Conservation (phyloP, 768 basidiomycete species). For the Auricularia auricula-judae region DNA sequence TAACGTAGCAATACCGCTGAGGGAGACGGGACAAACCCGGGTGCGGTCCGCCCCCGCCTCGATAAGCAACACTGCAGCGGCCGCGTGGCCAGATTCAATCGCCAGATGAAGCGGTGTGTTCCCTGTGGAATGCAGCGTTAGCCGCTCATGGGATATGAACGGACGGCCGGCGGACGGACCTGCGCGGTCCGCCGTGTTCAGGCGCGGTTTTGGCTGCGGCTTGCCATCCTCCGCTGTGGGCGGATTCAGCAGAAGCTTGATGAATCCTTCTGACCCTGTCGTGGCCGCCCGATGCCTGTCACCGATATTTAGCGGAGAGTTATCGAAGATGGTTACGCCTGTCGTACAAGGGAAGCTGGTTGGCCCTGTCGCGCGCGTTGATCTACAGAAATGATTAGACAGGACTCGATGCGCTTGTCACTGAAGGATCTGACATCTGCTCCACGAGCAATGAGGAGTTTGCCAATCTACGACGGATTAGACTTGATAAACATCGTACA, state of each 20-base stretch:
- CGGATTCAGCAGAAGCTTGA: conserved; percentile 74
- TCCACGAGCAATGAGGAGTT: conserved; percentile 71
- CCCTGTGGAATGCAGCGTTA: conserved; percentile 33
- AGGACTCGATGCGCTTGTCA: conserved; percentile 11
- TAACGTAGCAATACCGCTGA: background rate
- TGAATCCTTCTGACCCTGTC: conserved; percentile 84
- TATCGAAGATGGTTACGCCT: background rate
- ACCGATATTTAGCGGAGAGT: background rate
- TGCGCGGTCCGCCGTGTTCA: conserved; percentile 78
- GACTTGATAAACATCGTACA: no score
- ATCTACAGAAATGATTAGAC: conserved; percentile 41
- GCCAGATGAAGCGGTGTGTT: conserved; percentile 96
- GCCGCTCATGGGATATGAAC: conserved; percentile 4
- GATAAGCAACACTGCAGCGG: conserved; percentile 81
- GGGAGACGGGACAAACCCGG: conserved; percentile 42
- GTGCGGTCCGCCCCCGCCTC: conserved; percentile 91
- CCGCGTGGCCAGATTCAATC: conserved; percentile 91
- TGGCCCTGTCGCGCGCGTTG: conserved; percentile 88
- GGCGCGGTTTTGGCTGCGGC: conserved; percentile 52
- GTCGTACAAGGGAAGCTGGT: conserved; percentile 77
- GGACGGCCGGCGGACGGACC: conserved; percentile 29
- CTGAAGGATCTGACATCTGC: conserved; percentile 69
- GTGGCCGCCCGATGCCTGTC: conserved; percentile 89
- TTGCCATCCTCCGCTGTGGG: conserved; percentile 37
- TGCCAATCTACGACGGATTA: conserved; percentile 57